These are phyloP conservation scores for Clonostachys rosea DNA, from an alignment of 2,329 filamentous ascomycete genomes.

Conservation along the genomic window DNA sequence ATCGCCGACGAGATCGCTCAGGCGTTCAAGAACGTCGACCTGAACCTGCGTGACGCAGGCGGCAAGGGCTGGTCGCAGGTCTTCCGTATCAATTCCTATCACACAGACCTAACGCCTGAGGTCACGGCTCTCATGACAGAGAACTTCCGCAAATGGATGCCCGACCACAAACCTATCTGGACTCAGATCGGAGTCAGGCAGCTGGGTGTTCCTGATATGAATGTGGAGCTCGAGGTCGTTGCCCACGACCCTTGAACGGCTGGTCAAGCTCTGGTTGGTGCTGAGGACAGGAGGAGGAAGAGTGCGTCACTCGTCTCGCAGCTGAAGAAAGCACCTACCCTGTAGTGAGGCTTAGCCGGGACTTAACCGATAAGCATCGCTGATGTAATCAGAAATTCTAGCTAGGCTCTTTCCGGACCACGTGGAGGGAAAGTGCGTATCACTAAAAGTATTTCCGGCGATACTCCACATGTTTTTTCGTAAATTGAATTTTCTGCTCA, in stretches of 20 bases:
- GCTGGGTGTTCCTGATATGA: conserved; percentile 43
- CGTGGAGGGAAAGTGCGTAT: too few relatives aligned
- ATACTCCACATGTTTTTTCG: too few relatives aligned
- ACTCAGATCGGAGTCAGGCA: conserved; percentile 42
- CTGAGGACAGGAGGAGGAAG: too few relatives aligned
- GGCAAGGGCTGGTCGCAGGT: conserved; percentile 50
- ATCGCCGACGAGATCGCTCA: conserved; percentile 37
- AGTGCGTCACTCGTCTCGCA: too few relatives aligned
- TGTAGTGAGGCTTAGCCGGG: too few relatives aligned
- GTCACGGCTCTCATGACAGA: conserved; percentile 28
- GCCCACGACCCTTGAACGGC: neutral
- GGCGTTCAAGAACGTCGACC: conserved; percentile 51
- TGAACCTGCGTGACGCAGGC: conserved; percentile 39
- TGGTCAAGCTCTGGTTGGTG: too few relatives aligned
- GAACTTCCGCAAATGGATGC: conserved; percentile 42
- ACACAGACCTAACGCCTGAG: conserved; percentile 30
- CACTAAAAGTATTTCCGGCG: too few relatives aligned
- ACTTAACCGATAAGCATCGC: too few relatives aligned
- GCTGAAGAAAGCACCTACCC: too few relatives aligned
- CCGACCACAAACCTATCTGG: conserved; percentile 44
- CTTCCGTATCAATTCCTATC: conserved; percentile 37
- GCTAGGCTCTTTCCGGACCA: too few relatives aligned
- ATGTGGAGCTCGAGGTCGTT: conserved; percentile 49
- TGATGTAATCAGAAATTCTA: too few relatives aligned
- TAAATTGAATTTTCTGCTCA: too few relatives aligned